Percentiles rank a stretch among this genome's conserved stretches.
Conservation (phyloP, 1,284 basidiomycete species). For the Heterobasidion occidentale region DNA sequence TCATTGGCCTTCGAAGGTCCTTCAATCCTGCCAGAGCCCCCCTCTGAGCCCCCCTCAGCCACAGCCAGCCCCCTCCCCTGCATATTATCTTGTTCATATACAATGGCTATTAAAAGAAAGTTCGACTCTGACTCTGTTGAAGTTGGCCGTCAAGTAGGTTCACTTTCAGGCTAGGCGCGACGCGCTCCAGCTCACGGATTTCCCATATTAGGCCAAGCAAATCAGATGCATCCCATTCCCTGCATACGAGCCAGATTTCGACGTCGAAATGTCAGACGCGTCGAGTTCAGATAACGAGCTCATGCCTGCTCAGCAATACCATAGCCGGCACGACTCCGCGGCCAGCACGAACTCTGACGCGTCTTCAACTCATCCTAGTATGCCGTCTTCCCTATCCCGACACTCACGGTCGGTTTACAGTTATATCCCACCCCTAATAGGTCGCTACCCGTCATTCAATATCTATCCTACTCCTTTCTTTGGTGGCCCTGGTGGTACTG, state of each 20-base stretch:
- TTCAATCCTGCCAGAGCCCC: slow-evolving; percentile 13
- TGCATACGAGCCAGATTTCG: slow-evolving; percentile 47
- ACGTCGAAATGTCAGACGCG: slow-evolving; percentile 59
- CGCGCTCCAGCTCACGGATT: slow-evolving; percentile 13
- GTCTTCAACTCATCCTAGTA: slow-evolving; percentile 27
- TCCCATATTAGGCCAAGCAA: slow-evolving; percentile 42
- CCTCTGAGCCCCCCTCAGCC: slow-evolving; percentile 5
- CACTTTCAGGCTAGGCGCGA: slow-evolving; percentile 13
- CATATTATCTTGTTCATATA: slow-evolving; percentile 1
- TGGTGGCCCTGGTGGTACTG: slow-evolving; percentile 31
- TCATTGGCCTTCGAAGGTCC: slow-evolving; percentile 10
- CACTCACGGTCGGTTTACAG: slow-evolving; percentile 23
- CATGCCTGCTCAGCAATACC: slow-evolving; percentile 40
- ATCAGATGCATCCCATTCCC: slow-evolving; percentile 68
- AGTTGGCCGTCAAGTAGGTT: slow-evolving; percentile 28
- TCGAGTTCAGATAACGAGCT: slow-evolving; percentile 36
- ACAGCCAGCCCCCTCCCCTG: neutral
- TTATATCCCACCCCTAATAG: slow-evolving; percentile 22
- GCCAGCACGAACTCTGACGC: slow-evolving; percentile 48
- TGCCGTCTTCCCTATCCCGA: slow-evolving; percentile 17
- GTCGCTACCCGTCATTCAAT: slow-evolving; percentile 55
- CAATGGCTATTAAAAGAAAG: slow-evolving; percentile 72
- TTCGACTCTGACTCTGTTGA: slow-evolving; percentile 52
- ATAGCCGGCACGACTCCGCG: slow-evolving; percentile 59
- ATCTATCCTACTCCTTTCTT: slow-evolving; percentile 46